Conservation (phyloP, 352 stramenopile species). For the Globisporangium echinulatum region DNA sequence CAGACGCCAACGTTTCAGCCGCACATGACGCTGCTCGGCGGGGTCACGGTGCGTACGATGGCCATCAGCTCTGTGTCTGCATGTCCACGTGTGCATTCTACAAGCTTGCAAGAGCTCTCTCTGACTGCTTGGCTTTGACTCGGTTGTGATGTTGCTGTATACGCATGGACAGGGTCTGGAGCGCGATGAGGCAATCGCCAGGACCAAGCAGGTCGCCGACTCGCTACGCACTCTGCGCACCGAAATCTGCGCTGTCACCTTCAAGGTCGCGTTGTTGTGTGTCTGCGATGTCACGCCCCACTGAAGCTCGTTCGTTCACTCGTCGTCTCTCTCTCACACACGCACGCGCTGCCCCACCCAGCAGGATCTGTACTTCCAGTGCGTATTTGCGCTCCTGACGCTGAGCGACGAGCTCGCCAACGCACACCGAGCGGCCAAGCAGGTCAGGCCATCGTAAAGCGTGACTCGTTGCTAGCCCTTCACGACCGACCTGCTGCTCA, state of each 20-base stretch:
- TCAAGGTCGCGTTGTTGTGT: conserved; percentile 23
- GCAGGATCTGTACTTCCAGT: conserved; percentile 52
- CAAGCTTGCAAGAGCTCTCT: not conserved
- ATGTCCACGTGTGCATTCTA: too few species aligned
- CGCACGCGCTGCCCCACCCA: too few species aligned
- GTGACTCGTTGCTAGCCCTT: too few species aligned
- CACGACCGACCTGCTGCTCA: not conserved
- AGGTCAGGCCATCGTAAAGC: conserved; percentile 15
- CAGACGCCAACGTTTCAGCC: conserved; percentile 37
- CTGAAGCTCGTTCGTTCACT: not conserved
- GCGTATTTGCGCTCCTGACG: conserved; percentile 48
- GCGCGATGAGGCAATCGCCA: conserved; percentile 19
- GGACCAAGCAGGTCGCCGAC: conserved; percentile 29
- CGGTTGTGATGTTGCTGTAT: not conserved
- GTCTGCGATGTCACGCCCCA: not conserved
- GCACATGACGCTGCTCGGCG: conserved; percentile 58
- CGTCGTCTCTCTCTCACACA: not conserved
- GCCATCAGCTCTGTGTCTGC: not conserved
- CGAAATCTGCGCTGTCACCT: conserved; percentile 34
- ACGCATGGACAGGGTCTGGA: conserved; percentile 17
- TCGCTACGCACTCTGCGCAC: conserved; percentile 22
- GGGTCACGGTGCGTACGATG: conserved; percentile 22
- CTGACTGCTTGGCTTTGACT: not conserved
- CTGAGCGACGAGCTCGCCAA: conserved; percentile 28
- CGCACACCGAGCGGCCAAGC: conserved; percentile 28